phyloP scores from a whole-genome alignment of 805 yeast species.

The Candida boidinii region DNA sequence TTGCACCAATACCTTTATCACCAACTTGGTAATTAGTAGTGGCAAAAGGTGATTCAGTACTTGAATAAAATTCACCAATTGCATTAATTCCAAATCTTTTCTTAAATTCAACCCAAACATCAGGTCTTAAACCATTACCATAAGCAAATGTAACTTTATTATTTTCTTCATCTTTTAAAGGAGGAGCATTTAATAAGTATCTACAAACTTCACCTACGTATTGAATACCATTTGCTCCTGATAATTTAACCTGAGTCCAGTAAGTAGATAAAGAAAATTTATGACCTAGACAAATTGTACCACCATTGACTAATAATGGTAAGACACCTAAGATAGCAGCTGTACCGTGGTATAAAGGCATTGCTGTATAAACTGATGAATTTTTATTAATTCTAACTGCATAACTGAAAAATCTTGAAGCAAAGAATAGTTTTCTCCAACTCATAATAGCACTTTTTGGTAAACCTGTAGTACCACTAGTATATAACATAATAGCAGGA shows the following conservation, averaged over 20 bases:
- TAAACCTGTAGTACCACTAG: constrained; percentile 85
- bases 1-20: too few species aligned
- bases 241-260: constrained; percentile 72
- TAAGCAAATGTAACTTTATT: constrained; percentile 63
- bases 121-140: constrained; percentile 80
- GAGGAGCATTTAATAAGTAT: constrained; percentile 55
- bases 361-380: constrained; percentile 68
- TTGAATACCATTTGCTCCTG: constrained; percentile 69
- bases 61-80: constrained; percentile 80
- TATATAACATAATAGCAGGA: constrained; percentile 62
- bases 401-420: constrained; percentile 53
- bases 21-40: constrained; percentile 53
- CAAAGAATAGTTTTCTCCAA: constrained; percentile 70
- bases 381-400: constrained; percentile 43
- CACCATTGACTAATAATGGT: constrained; percentile 48
- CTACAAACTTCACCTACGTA: constrained; percentile 89
- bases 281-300: constrained; percentile 60
- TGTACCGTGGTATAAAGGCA: constrained; percentile 88
- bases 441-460: constrained; percentile 85
- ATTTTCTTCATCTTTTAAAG: constrained; percentile 42
- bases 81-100: constrained; percentile 56
- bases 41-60: constrained; percentile 82
- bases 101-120: constrained; percentile 75
- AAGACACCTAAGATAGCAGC: constrained; percentile 75
- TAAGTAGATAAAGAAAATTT: constrained; percentile 70